A percentile compares a stretch with the other conserved stretches of the same genome.
These are phyloP conservation scores for Ceratocystis alfenasii DNA, from an alignment of 2,329 filamentous ascomycete species.

Conservation along the genomic window DNA sequence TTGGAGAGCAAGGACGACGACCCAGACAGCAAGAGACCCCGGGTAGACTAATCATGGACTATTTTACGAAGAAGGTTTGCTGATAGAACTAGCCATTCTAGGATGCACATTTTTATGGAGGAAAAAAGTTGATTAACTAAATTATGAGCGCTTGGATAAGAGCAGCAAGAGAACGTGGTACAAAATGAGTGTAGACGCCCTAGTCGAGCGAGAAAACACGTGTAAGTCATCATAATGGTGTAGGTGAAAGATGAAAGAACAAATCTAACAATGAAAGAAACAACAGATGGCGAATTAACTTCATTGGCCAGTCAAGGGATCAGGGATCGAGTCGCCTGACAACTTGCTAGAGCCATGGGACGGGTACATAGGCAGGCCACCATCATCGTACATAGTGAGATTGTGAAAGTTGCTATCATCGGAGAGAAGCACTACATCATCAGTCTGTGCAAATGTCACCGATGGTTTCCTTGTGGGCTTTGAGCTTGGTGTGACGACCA, in stretches of 20 bases:
- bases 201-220: neutral
- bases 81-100: neutral
- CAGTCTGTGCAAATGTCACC: constrained; percentile 21
- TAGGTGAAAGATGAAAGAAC: neutral
- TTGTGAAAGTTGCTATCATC: constrained; percentile 20
- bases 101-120: neutral
- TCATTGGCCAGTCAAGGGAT: neutral
- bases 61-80: neutral
- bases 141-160: neutral
- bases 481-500: neutral
- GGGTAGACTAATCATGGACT: constrained; percentile 32
- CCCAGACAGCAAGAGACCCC: constrained; percentile 37
- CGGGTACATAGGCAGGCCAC: neutral
- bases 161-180: neutral
- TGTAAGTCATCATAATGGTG: neutral
- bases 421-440: constrained; percentile 20
- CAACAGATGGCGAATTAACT: neutral
- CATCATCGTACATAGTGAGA: constrained; percentile 18
- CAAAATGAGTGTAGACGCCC: neutral
- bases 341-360: constrained; percentile 2
- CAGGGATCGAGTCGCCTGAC: neutral
- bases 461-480: constrained; percentile 17
- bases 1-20: constrained; percentile 32
- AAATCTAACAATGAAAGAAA: neutral
- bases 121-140: constrained; percentile 3